A percentile compares a stretch with the other conserved stretches of the same genome.
These are phyloP conservation scores for Scleroderma bovista DNA, from an alignment of 768 basidiomycete species.

Conservation along the genomic window DNA sequence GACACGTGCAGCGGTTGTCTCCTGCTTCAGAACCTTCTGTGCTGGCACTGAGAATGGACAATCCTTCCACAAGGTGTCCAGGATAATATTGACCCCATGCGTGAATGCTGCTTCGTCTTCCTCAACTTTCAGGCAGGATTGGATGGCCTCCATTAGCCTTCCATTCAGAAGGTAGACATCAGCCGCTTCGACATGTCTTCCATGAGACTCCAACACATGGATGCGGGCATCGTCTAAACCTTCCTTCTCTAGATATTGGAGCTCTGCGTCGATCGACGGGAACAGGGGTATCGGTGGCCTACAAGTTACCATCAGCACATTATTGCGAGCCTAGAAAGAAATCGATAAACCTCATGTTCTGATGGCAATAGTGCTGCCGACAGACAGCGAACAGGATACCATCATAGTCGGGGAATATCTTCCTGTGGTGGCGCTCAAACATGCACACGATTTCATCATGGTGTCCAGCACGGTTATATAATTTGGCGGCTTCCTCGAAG, in stretches of 20 bases:
- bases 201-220: constrained; percentile 37
- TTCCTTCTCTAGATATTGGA: constrained; percentile 53
- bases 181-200: constrained; percentile 45
- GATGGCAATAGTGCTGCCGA: not conserved
- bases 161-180: constrained; percentile 45
- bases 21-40: constrained; percentile 6
- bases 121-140: constrained; percentile 34
- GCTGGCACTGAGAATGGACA: constrained; percentile 34
- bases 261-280: constrained; percentile 43
- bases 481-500: constrained; percentile 38
- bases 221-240: constrained; percentile 47
- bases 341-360: not conserved
- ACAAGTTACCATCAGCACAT: not conserved
- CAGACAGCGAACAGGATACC: not conserved
- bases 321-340: not conserved
- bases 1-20: constrained; percentile 4
- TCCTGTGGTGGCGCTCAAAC: not conserved
- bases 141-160: constrained; percentile 41
- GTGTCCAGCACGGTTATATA: constrained; percentile 40
- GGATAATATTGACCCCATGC: constrained; percentile 34
- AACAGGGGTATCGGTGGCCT: constrained; percentile 51
- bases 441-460: constrained; percentile 52
- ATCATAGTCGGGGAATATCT: not conserved
- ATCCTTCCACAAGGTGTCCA: constrained; percentile 41
- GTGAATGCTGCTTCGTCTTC: constrained; percentile 20